Evolutionary conservation across 306 rosid genomes (phyloP).

Genomic region (Neltuma alba): DNA sequence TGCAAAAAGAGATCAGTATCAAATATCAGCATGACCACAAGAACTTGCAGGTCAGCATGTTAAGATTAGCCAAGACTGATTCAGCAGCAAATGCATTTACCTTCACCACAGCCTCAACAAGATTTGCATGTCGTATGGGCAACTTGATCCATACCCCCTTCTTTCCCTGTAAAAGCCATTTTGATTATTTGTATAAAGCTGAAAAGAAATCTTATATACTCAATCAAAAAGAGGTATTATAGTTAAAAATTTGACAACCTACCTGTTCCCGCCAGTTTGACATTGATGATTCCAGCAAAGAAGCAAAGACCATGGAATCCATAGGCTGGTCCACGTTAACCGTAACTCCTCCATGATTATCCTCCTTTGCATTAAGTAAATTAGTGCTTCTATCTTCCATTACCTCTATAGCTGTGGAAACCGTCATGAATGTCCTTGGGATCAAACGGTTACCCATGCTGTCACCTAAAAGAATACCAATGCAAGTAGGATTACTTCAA

Average conservation of each 20-base stretch:
- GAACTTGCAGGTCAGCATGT: background rate
- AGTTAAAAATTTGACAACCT: background rate
- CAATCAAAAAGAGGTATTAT: background rate
- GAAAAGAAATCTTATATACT: background rate
- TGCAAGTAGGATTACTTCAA: background rate
- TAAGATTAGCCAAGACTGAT: conserved; percentile 10
- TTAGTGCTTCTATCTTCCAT: conserved; percentile 35
- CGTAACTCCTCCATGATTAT: conserved; percentile 63
- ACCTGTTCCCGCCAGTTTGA: conserved; percentile 69
- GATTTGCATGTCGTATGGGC: conserved; percentile 60
- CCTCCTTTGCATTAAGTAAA: conserved; percentile 52
- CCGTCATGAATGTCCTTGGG: conserved; percentile 22
- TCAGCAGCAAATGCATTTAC: conserved; percentile 32
- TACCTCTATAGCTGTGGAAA: conserved; percentile 30
- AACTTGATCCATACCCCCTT: conserved; percentile 83
- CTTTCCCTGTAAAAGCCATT: conserved; percentile 56
- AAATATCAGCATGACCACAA: background rate
- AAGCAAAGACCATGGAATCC: conserved; percentile 50
- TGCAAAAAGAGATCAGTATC: conserved; percentile 25
- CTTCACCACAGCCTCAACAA: conserved; percentile 67
- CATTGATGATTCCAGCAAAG: conserved; percentile 51
- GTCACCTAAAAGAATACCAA: background rate
- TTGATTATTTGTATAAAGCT: background rate
- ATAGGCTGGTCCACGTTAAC: conserved; percentile 53
- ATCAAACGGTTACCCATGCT: background rate